phyloP scores from a whole-genome alignment of 495 filamentous ascomycete species.

The Aspergillus heteromorphus region DNA sequence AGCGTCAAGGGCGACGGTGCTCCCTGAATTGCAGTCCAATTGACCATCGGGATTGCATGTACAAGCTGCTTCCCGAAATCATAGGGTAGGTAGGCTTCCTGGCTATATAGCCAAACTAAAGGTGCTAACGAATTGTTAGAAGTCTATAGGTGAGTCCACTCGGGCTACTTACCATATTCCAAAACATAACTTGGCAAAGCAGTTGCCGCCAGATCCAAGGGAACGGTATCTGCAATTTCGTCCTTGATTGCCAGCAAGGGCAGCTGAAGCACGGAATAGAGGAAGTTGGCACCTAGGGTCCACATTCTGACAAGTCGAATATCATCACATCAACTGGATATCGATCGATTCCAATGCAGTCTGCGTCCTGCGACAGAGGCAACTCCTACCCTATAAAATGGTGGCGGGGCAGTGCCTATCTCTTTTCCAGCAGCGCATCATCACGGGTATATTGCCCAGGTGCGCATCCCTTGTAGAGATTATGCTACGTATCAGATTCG shows the following conservation, averaged over 20 bases:
- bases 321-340: background rate
- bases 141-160: no score
- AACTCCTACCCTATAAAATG: background rate
- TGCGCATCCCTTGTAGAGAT: background rate
- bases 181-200: constrained; percentile 18
- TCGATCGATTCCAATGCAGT: background rate
- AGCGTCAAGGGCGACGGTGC: constrained; percentile 45
- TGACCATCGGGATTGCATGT: constrained; percentile 49
- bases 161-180: constrained; percentile 17
- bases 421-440: background rate
- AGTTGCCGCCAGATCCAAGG: constrained; percentile 1
- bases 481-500: background rate
- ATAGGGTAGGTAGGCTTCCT: constrained; percentile 54
- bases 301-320: background rate
- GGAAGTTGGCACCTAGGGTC: background rate
- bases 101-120: constrained; percentile 50
- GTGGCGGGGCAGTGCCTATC: background rate
- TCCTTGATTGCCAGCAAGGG: background rate
- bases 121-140: constrained; percentile 28
- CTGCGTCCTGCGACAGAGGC: background rate
- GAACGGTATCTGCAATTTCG: background rate
- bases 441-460: background rate
- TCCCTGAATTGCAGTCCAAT: constrained; percentile 41
- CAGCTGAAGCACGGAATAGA: background rate
- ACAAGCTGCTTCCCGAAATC: constrained; percentile 52